A percentile compares a stretch with the other conserved stretches of the same genome.
Evolutionary conservation across 306 rosid species (phyloP).

Genomic region (Cicer arietinum): DNA sequence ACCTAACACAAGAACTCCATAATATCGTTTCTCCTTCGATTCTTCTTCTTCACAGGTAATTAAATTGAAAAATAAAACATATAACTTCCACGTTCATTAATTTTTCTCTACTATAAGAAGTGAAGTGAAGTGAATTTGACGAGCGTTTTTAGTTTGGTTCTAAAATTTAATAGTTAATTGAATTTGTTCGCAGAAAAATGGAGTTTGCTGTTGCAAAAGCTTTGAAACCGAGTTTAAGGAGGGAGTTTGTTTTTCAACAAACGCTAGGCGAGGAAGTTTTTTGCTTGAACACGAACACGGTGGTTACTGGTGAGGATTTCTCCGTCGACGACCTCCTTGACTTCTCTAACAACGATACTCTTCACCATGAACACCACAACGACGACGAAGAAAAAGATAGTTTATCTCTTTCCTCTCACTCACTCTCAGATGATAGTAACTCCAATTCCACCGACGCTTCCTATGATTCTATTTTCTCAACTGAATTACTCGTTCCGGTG

Average conservation of each 20-base stretch:
- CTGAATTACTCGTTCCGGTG: slow-evolving; percentile 81
- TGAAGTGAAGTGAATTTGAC: not conserved
- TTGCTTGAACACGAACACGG: slow-evolving; percentile 46
- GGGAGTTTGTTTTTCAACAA: slow-evolving; percentile 62
- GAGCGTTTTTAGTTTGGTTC: not conserved
- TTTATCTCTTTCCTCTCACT: slow-evolving; percentile 53
- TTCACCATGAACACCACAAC: slow-evolving; percentile 46
- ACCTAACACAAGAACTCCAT: slow-evolving; percentile 40
- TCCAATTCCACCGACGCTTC: slow-evolving; percentile 60
- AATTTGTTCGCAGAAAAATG: slow-evolving; percentile 65
- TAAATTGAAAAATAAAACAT: not conserved
- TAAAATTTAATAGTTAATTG: slow-evolving; percentile 27
- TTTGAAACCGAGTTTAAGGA: slow-evolving; percentile 69
- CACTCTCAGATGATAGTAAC: slow-evolving; percentile 49
- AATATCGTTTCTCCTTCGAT: slow-evolving; percentile 23
- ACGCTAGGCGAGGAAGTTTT: slow-evolving; percentile 52
- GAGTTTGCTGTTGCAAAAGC: slow-evolving; percentile 71
- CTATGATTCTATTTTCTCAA: slow-evolving; percentile 56
- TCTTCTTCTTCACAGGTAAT: slow-evolving; percentile 54
- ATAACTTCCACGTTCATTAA: not conserved
- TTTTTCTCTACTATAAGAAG: not conserved
- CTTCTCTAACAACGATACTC: slow-evolving; percentile 68
- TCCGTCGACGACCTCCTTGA: slow-evolving; percentile 79
- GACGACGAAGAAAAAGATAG: slow-evolving; percentile 46
- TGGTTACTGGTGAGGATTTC: slow-evolving; percentile 70